Base-by-base conservation (phyloP, 2,329 filamentous ascomycete genomes). In the Pestalotiopsis sp. region DNA sequence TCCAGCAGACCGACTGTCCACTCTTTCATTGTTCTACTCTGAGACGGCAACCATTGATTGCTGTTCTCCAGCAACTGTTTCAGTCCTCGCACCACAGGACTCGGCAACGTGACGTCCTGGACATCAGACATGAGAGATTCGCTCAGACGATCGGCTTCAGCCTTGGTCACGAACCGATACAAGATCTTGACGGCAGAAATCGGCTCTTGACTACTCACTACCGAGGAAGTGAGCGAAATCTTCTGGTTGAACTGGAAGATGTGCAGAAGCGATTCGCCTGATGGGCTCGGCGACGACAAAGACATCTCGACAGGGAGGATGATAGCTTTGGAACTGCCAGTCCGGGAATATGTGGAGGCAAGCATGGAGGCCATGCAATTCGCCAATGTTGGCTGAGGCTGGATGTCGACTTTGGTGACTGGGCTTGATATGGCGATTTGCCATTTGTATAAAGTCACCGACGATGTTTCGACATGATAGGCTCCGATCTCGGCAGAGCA, bases 1-100 rank as follows among this genome's bases (percentile, higher is more conserved):
- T 85, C 83, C 68, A 93, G 74, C 20, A 93, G 75, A 1, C 89
- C 90, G 4, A 93, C 88, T 30, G 84, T 84, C 91, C 91, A 94
- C n/a, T 85, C 86, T 74, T 87, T 83, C 71, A 92, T 91, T 35
- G 73, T 79, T 67, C 88, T 82, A 68, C 90, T 87, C 9, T 80
- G 80, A 0, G 71, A 75, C 1, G 91, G 91, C 9, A 93, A 75
- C 17, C 88, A 74, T 3, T 69, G 56, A 44, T 83, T 86, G 70
- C 85, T 89, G 7, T 73, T 74, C 11, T 80, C 74, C 30, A 94
- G 78, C 10, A 76, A 78, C 5, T 73, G 69, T 1, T 77, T 71
- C 6, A 90, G 76, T 38, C 80, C 79, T 4, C 75, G 67, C 35
- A 90, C 86, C 4, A 87, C 82, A 4, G 81, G 78, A 1, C 69